Evolutionary conservation across 495 filamentous ascomycete genomes (phyloP), one percentile per base, ranked within the genome.

Genomic region (Penicillium mononematosum): DNA sequence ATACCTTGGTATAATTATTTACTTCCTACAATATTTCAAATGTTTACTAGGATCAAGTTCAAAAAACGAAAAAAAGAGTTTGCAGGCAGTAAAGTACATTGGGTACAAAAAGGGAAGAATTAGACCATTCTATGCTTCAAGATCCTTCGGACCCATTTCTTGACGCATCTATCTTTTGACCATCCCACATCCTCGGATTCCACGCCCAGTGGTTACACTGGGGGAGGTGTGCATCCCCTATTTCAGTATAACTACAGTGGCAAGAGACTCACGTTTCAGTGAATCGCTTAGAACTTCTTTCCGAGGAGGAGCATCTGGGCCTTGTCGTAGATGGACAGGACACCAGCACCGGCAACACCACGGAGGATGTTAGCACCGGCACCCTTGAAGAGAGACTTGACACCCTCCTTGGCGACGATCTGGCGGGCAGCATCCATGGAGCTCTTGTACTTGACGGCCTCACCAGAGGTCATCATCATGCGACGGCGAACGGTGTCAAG

Each of bases 291-390:
- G 94, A 92, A 98, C 82, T 90, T 88, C 90, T 98, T 96, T 75
- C 94, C 94, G 90, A 98, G 97, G 79, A 98, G 82, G 75, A 98
- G 78, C 71, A 98, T 84, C 88, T 98, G 94, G 76, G 87, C 90
- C 84, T 98, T 94, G 78, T 98, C 94, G 80, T 98, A 98, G 90
- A 98, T 96, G 73, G 94, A 98, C 73, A 98, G 85, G 77, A 98
- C 94, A 98, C 94, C 94, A 81, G 94, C 94, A 91, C 94, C 94
- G 73, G 94, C 94, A 71, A 98, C 94, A 96, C 94, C 94, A 96
- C 94, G 94, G 83, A 98, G 95, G 78, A 98, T 98, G 88, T 98
- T 98, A 81, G 94, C 94, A 90, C 95, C 94, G 71, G 94, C 94
- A 90, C 94, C 94, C 90, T 98, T 98, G 91, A 98, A 98, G 78